Evolutionary conservation across 495 filamentous ascomycete species (phyloP).

Genomic region (Hypoxylon rickii): DNA sequence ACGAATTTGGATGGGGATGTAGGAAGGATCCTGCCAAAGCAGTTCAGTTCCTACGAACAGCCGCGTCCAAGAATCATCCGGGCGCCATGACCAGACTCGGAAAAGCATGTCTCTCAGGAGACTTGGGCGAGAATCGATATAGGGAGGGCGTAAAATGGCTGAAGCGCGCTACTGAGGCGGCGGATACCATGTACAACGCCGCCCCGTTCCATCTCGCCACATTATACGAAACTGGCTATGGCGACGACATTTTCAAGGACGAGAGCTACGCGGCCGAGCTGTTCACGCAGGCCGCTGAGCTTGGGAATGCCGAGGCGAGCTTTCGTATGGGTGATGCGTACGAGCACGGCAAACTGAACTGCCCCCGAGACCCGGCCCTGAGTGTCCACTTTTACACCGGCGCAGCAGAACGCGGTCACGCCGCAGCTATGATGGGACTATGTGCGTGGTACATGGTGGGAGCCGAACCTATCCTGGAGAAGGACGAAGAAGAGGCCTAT

Average conservation of each 20-base stretch:
- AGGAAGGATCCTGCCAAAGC: constrained; percentile 87
- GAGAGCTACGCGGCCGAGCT: constrained; percentile 89
- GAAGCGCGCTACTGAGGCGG: constrained; percentile 85
- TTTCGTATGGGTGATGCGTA: constrained; percentile 94
- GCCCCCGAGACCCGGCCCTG: constrained; percentile 87
- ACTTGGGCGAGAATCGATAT: constrained; percentile 86
- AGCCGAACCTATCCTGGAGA: constrained; percentile 88
- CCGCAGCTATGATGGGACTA: constrained; percentile 96
- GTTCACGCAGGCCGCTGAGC: constrained; percentile 89
- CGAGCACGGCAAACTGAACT: constrained; percentile 85
- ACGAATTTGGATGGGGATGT: constrained; percentile 97
- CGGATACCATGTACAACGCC: constrained; percentile 88
- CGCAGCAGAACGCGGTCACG: constrained; percentile 81
- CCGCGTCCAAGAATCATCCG: constrained; percentile 91
- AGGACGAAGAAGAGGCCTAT: constrained; percentile 94
- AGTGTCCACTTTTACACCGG: constrained; percentile 97
- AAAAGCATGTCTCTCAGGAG: constrained; percentile 83
- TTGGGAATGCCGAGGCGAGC: constrained; percentile 84
- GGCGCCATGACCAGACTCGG: constrained; percentile 93
- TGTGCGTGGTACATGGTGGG: constrained; percentile 99
- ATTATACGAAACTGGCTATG: constrained; percentile 86
- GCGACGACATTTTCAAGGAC: constrained; percentile 91
- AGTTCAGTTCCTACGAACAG: constrained; percentile 86
- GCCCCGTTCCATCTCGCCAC: constrained; percentile 90
- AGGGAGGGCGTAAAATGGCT: constrained; percentile 96